These are phyloP conservation scores for Carex sylvatica DNA, from an alignment of 202 grass and related monocot genomes.

Conservation along the genomic window DNA sequence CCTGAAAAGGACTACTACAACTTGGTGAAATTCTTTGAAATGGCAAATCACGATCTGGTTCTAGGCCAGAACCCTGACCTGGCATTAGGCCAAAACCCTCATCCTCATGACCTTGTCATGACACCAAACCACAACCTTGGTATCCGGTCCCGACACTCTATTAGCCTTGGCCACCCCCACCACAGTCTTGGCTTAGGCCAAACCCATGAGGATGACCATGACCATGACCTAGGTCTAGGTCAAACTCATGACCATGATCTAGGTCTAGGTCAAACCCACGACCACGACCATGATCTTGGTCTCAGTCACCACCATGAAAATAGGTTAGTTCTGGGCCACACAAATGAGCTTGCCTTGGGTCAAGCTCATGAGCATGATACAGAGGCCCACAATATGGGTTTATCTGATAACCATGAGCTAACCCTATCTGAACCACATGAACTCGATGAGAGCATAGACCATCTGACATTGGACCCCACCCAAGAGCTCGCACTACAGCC, in stretches of 20 bases:
- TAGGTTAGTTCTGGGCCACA: constrained; percentile 51
- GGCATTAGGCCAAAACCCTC: constrained; percentile 63
- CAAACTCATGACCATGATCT: constrained; percentile 57
- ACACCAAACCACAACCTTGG: constrained; percentile 49
- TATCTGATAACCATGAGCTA: constrained; percentile 72
- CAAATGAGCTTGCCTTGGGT: constrained; percentile 56
- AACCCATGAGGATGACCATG: constrained; percentile 45
- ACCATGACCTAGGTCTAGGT: constrained; percentile 56
- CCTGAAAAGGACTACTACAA: constrained; percentile 8
- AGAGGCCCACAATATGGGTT: constrained; percentile 40
- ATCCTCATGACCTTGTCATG: constrained; percentile 64
- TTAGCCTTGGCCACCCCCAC: constrained; percentile 54
- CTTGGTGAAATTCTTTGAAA: constrained; percentile 25
- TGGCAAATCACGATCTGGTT: constrained; percentile 86
- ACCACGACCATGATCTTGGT: constrained; percentile 50
- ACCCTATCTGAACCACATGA: constrained; percentile 60
- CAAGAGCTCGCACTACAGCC: constrained; percentile 61
- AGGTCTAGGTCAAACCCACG: constrained; percentile 40
- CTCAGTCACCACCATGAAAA: constrained; percentile 46
- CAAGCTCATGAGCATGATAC: constrained; percentile 51
- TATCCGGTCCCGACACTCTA: constrained; percentile 49
- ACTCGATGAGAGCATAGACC: constrained; percentile 57
- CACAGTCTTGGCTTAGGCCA: constrained; percentile 58
- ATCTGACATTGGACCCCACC: constrained; percentile 62
- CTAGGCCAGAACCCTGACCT: constrained; percentile 78